Evolutionary conservation across 805 yeast genomes (phyloP), one percentile per base, ranked within the genome.

Genomic region (Metschnikowia picachoensis): DNA sequence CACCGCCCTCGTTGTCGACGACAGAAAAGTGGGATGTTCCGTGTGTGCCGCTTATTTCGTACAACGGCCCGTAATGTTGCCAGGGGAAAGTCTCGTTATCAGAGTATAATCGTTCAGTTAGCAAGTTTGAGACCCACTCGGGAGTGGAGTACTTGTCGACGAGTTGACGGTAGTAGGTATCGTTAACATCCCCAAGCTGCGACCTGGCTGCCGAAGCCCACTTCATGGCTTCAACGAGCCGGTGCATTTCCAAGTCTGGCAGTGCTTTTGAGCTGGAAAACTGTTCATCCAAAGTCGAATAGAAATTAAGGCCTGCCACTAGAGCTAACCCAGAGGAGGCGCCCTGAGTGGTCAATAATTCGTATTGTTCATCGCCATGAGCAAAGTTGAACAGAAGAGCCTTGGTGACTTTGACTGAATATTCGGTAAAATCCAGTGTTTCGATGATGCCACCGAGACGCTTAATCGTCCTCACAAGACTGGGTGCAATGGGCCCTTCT

Each of bases 1-100:
- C 89, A 69, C 87, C 85, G 30, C 85, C 83, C 46, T 78, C 58
- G 35, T 65, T 64, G 63, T 92, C 99, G 20, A 91, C 78, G 2
- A 92, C 77, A 8, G 92, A 81, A 55, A 91, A 80, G 59, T 89
- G 96, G 0, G 97, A 77, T 0, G 99, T 92, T 1, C 99, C 99
- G 59, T 87, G 87, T 1, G 92, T 87, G n/a, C 85, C 86, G 43
- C 78, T 79, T 33, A 81, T 68, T 55, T 85, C 89, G 60, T 80
- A 92, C 13, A 82, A 79, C 0, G 98, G 97, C 30, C 81, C 72
- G 60, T 92, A 92, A 49, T 80, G 82, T 31, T 75, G 61, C 91
- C 92, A 90, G 20, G 77, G 70, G 8, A 68, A 71, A 0, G 98
- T 92, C 14, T 52, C 51, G 29, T 60, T 48, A 50, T 79, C 83